These are phyloP conservation scores for Luzula sylvatica DNA, from an alignment of 176 grass and related monocot genomes.

Conservation along the genomic window DNA sequence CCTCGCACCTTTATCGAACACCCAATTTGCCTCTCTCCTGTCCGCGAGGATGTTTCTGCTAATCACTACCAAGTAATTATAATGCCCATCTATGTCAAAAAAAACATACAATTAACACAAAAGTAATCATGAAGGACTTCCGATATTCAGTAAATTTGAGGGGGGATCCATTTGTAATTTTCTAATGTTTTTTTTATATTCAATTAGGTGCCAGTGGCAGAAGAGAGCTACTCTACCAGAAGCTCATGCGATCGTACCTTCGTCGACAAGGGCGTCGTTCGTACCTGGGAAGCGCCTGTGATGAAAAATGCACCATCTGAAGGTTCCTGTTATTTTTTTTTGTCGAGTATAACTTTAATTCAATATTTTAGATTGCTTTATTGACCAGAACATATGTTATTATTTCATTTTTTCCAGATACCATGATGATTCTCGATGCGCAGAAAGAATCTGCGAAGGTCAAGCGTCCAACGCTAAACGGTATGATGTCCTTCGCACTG, in stretches of 20 bases:
- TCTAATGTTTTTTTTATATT: not conserved
- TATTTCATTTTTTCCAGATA: not conserved
- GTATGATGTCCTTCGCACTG: slow-evolving; percentile 83
- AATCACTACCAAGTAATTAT: slow-evolving; percentile 27
- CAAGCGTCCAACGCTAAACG: slow-evolving; percentile 45
- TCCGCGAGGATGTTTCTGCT: slow-evolving; percentile 39
- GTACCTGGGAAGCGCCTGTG: slow-evolving; percentile 9
- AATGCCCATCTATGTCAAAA: too few species aligned
- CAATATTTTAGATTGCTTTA: too few species aligned
- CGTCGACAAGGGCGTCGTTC: slow-evolving; percentile 4
- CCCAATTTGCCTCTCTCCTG: slow-evolving; percentile 62
- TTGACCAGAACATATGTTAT: too few species aligned
- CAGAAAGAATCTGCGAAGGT: slow-evolving; percentile 29
- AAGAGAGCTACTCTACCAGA: slow-evolving; percentile 11
- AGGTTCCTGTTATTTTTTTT: not conserved
- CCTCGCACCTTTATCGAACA: slow-evolving; percentile 47
- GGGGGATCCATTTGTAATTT: too few species aligned
- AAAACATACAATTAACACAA: too few species aligned
- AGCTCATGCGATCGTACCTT: not conserved
- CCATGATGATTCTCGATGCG: not conserved
- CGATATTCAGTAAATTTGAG: too few species aligned
- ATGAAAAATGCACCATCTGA: slow-evolving; percentile 3
- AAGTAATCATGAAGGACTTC: too few species aligned
- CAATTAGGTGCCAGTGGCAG: slow-evolving; percentile 5
- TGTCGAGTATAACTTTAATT: too few species aligned